Conservation (phyloP, 1,284 basidiomycete species). For the Rhodotorula mucilaginosa region DNA sequence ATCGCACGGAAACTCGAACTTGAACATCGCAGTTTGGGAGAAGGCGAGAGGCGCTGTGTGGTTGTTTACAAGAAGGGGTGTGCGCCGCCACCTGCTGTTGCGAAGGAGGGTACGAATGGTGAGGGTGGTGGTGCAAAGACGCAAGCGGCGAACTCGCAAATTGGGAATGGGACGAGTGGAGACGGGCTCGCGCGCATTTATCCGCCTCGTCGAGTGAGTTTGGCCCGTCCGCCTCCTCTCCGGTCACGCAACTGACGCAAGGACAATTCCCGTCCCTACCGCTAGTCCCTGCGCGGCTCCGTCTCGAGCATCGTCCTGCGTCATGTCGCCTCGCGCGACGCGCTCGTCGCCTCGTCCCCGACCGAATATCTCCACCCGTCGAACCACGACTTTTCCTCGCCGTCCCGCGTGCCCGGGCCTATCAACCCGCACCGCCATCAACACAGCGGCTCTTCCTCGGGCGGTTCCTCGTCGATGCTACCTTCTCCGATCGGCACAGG, state of each 20-base stretch:
- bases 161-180: neutral
- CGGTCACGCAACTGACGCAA: too few relatives aligned
- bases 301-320: constrained; percentile 63
- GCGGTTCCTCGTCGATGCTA: constrained; percentile 39
- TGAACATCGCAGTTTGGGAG: constrained; percentile 89
- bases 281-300: constrained; percentile 49
- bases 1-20: constrained; percentile 94
- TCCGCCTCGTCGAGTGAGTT: constrained; percentile 6
- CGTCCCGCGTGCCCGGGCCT: neutral
- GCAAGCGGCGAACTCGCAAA: neutral
- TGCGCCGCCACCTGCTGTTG: neutral
- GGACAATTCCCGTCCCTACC: too few relatives aligned
- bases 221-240: neutral
- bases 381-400: neutral
- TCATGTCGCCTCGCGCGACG: constrained; percentile 67
- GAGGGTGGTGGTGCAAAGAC: neutral
- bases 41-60: constrained; percentile 86
- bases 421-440: neutral
- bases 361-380: neutral
- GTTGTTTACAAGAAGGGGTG: constrained; percentile 68
- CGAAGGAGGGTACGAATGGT: too few relatives aligned
- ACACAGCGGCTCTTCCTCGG: constrained; percentile 4
- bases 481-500: constrained; percentile 38
- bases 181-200: neutral
- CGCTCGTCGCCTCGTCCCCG: constrained; percentile 48